These are phyloP conservation scores for Curvularia hawaiiensis DNA, from an alignment of 2,329 filamentous ascomycete species.

Conservation along the genomic window DNA sequence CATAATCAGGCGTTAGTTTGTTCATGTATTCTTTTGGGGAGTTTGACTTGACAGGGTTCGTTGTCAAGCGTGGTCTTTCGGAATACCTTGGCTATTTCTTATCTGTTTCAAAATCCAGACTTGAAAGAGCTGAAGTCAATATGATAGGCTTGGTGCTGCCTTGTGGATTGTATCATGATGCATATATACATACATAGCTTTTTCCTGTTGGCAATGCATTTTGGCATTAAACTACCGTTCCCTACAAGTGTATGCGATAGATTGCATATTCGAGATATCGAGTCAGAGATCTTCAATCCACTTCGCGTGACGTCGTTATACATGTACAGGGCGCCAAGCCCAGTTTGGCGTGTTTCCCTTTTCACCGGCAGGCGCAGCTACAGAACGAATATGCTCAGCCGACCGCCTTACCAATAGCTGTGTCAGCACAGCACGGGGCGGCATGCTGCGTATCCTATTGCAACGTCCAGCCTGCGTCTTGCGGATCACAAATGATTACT, in stretches of 20 bases:
- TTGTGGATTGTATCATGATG: neutral
- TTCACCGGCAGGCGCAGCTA: conserved; percentile 17
- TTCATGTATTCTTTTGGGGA: neutral
- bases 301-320: conserved; percentile 16
- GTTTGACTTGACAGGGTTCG: neutral
- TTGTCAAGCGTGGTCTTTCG: neutral
- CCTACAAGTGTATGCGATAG: neutral
- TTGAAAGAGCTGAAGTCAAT: neutral
- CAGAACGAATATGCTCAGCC: conserved; percentile 9
- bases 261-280: neutral
- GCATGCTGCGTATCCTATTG: neutral
- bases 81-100: neutral
- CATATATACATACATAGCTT: neutral
- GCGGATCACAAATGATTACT: neutral
- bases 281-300: neutral
- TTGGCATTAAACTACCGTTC: neutral
- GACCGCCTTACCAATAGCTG: conserved; percentile 11
- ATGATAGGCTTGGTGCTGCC: neutral
- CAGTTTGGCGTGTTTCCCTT: conserved; percentile 8
- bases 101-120: neutral
- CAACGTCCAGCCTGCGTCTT: neutral
- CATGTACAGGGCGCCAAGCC: conserved; percentile 14
- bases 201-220: neutral
- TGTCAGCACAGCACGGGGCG: conserved; percentile 1
- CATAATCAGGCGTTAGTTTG: conserved; percentile 14